These are phyloP conservation scores for Neurospora sp. DNA, from an alignment of 2,329 filamentous ascomycete species.

Conservation along the genomic window DNA sequence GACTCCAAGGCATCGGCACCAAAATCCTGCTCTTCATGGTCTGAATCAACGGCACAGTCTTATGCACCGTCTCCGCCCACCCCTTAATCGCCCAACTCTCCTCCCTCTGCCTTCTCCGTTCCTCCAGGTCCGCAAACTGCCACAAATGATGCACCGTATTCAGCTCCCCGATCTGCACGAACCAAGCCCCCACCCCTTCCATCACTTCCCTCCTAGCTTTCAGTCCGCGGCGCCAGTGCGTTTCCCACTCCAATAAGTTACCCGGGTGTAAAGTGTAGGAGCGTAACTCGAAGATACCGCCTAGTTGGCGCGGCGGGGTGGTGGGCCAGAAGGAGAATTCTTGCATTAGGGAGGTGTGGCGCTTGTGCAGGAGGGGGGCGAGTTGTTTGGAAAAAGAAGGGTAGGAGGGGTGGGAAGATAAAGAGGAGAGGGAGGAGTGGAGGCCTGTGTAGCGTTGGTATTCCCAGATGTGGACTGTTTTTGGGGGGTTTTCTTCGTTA, in stretches of 20 bases:
- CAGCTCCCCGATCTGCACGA: slow-evolving; percentile 93
- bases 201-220: slow-evolving; percentile 90
- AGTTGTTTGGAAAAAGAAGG: slow-evolving; percentile 75
- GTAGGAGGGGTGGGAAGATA: slow-evolving; percentile 75
- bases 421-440: slow-evolving; percentile 80
- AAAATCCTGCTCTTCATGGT: slow-evolving; percentile 90
- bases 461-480: slow-evolving; percentile 94
- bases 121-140: slow-evolving; percentile 96
- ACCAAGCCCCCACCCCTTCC: slow-evolving; percentile 98
- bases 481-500: too few species aligned
- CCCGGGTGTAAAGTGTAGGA: slow-evolving; percentile 95
- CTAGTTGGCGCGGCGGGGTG: slow-evolving; percentile 76
- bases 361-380: slow-evolving; percentile 72
- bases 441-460: slow-evolving; percentile 97
- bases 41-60: slow-evolving; percentile 95
- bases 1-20: slow-evolving; percentile 93
- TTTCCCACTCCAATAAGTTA: slow-evolving; percentile 96
- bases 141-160: slow-evolving; percentile 98
- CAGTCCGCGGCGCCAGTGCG: slow-evolving; percentile 88
- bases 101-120: slow-evolving; percentile 81
- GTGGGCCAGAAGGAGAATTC: slow-evolving; percentile 99
- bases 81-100: slow-evolving; percentile 92
- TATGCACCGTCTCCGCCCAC: slow-evolving; percentile 96
- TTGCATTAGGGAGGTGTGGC: slow-evolving; percentile 91
- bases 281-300: slow-evolving; percentile 88